Conservation (phyloP, 2,329 filamentous ascomycete genomes). For the Mollisia scopiformis region DNA sequence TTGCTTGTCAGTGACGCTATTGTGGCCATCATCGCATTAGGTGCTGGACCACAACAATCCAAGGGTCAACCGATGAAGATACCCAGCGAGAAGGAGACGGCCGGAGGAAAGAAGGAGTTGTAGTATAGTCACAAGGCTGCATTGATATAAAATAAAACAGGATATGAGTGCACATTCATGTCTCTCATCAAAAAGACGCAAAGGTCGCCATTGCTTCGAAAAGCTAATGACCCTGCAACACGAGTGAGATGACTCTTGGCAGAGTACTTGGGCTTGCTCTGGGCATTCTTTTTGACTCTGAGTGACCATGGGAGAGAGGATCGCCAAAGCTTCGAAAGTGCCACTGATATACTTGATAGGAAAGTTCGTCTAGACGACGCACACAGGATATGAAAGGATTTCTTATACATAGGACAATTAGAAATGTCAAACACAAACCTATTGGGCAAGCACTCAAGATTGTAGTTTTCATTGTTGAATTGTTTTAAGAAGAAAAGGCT, state of each 20-base stretch:
- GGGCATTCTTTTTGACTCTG: conserved; percentile 87
- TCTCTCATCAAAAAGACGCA: conserved; percentile 91
- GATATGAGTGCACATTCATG: conserved; percentile 38
- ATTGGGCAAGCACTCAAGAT: too few relatives aligned
- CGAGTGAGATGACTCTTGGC: conserved; percentile 90
- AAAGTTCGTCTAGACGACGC: background rate
- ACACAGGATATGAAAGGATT: too few relatives aligned
- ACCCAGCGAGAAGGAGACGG: conserved; percentile 38
- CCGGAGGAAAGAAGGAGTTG: conserved; percentile 54
- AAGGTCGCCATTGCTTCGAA: conserved; percentile 71
- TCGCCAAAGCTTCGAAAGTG: conserved; percentile 93
- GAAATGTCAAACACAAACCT: too few relatives aligned
- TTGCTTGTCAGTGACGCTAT: conserved; percentile 71
- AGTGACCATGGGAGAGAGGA: conserved; percentile 68
- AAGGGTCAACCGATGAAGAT: conserved; percentile 45
- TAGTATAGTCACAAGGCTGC: conserved; percentile 31
- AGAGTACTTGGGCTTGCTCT: conserved; percentile 76
- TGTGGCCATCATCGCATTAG: conserved; percentile 57
- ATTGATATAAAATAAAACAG: background rate
- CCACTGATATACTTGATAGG: conserved; percentile 44
- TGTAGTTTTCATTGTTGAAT: background rate
- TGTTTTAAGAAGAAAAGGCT: background rate
- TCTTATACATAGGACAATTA: too few relatives aligned
- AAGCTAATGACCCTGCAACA: conserved; percentile 84
- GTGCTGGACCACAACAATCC: conserved; percentile 34